Conservation (phyloP, 1,284 basidiomycete species). For the Apiotrichum sp. region DNA sequence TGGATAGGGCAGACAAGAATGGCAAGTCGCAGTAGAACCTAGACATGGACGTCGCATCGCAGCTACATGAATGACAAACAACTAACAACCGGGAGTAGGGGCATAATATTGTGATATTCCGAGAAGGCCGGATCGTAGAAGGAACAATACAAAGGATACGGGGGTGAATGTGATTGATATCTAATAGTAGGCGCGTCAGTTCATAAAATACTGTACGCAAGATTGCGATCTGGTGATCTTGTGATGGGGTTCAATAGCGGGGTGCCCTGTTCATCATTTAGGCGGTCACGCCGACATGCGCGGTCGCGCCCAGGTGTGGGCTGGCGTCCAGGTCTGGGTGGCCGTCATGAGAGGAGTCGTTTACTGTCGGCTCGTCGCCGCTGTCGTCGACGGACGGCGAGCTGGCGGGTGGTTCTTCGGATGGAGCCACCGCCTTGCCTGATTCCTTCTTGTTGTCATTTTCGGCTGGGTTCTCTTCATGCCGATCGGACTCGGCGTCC, state of each 20-base stretch:
- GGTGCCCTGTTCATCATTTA: neutral
- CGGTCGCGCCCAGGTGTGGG: neutral
- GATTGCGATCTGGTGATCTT: no score
- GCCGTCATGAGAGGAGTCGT: constrained; percentile 1
- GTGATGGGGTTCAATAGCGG: no score
- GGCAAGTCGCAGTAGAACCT: no score
- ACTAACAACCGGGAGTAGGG: neutral
- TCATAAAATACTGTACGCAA: no score
- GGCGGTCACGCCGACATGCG: neutral
- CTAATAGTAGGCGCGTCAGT: neutral
- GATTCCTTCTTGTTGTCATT: no score
- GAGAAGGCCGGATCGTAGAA: neutral
- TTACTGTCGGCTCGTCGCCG: neutral
- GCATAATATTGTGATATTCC: neutral
- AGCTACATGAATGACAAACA: constrained; percentile 1
- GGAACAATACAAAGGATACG: neutral
- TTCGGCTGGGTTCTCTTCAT: no score
- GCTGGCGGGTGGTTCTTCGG: neutral
- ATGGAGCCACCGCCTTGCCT: neutral
- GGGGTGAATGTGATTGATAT: neutral
- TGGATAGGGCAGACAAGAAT: neutral
- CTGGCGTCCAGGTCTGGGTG: neutral
- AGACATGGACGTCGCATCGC: neutral
- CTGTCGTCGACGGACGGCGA: neutral
- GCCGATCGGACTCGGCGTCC: no score